phyloP scores from a whole-genome alignment of 768 basidiomycete genomes.

The Naganishia onofrii region DNA sequence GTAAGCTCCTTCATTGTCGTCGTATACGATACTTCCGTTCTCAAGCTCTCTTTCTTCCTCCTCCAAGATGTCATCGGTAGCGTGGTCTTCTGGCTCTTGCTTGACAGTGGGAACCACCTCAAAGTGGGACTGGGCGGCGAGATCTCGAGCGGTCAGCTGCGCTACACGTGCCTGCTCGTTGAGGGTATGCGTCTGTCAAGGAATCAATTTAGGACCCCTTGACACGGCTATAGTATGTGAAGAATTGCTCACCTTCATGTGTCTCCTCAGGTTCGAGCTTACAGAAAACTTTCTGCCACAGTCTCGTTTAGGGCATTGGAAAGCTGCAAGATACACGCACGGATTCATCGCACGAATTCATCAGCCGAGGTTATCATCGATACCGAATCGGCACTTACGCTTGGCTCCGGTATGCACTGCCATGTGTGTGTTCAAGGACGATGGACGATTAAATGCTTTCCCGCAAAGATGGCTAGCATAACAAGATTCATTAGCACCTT shows the following conservation, averaged over 20 bases:
- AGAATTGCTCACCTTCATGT: conserved; percentile 38
- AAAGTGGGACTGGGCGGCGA: not conserved
- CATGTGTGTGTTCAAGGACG: conserved; percentile 48
- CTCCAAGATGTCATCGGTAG: not conserved
- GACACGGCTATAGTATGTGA: not conserved
- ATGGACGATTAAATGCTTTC: conserved; percentile 47
- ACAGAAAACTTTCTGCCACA: conserved; percentile 48
- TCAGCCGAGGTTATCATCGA: not conserved
- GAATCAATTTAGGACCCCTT: not conserved
- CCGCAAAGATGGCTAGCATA: conserved; percentile 33
- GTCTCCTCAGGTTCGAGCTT: conserved; percentile 45
- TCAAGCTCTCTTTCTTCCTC: conserved; percentile 10
- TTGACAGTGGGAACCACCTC: not conserved
- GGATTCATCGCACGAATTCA: not conserved
- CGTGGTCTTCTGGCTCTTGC: not conserved
- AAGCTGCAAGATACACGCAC: not conserved
- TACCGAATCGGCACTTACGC: conserved; percentile 37
- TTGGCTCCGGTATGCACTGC: conserved; percentile 49
- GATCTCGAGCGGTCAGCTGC: not conserved
- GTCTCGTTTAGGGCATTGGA: conserved; percentile 29
- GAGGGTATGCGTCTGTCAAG: not conserved
- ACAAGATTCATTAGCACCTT: too few species aligned
- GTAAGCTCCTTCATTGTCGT: conserved; percentile 11
- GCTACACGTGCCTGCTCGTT: conserved; percentile 6
- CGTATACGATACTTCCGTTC: conserved; percentile 18